Evolutionary conservation across 441 rosid species (phyloP), one percentile per base, ranked within the genome.

Genomic region (Pelargonium citronellum): DNA sequence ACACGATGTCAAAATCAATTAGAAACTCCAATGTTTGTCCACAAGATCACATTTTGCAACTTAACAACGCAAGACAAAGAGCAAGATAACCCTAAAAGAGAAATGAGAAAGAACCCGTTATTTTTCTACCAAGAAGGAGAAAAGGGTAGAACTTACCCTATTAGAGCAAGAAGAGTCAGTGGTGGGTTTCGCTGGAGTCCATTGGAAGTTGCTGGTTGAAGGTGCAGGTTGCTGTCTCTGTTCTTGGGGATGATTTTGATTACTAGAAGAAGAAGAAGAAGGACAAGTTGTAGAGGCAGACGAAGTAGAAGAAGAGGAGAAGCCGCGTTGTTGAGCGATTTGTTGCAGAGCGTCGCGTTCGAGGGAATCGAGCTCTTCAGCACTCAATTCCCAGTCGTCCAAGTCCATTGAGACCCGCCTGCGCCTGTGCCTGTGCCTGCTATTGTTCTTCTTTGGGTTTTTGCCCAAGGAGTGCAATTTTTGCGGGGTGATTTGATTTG

Each of bases 321-420:
- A 67, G 51, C 61, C 63, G 68, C 86, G 84, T 12, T 82, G 78
- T 64, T 83, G 89, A 64, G 85, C 84, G 68, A 91, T 76, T 73
- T 75, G 87, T 24, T 70, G 82, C 53, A 85, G 77, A 77, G 97
- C 99, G 66, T 89, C 85, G 73, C 86, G 85, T 76, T 94, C 99
- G 7, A 94, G 85, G 51, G 75, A 84, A 71, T 91, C 99, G 60
- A 90, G 75, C 67, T 94, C 95, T 77, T 94, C 96, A 1, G 85
- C 79, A 16, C 87, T 91, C 71, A 89, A 85, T 66, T 86, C 97
- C 93, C 91, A 91, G 49, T 91, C 95, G 39, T 88, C 96, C 83
- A 82, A 71, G 66, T 80, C 87, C 85, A 78, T 79, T 70, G 34
- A 46, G 12, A 46, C 51, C n/a, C 51, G 51, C 51, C 51, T 7